Evolutionary conservation across 345 rosid genomes (phyloP), one percentile per base, ranked within the genome.

Genomic region (Eucalyptus decipiens): DNA sequence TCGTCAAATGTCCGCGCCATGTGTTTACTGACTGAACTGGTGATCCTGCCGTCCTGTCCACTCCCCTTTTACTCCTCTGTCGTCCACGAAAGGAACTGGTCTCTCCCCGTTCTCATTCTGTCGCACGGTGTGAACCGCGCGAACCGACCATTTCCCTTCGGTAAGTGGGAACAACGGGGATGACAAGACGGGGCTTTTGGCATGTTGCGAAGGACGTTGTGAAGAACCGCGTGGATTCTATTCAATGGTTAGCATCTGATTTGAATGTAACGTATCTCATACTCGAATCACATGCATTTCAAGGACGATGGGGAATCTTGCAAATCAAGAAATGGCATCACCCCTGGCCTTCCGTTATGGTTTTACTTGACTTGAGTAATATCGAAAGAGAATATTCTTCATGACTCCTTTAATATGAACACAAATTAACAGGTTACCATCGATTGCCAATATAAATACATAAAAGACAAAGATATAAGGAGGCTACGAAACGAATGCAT

Each of bases 381-480:
- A 7, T 21, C 2, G 0, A 72, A 72, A 19, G 81, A 72, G 6
- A 37, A 72, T 72, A 52, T 21, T 26, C 43, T 69, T 34, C 24
- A 5, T 18, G 81, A 37, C 80, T 34, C 81, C 5, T 34, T 72
- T 9, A 34, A 11, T 34, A 18, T 37, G 43, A 72, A 34, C 14
- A 18, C 11, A 37, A 19, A 3, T 1, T 1, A 23, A 72, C 4
- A 72, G 45, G 7, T 69, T 69, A 19, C 24, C 80, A 69, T 34
- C 0, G 4, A 40, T 34, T 10, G 3, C 28, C 2, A 0, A 19
- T 37, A 72, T 37, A 37, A 19, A 72, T 12, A 37, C 43, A 37
- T 11, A 19, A 8, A 72, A 72, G 28, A 37, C 23, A 19, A 4
- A 34, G 14, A 72, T 10, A 37, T 72, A 10, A 21, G 26, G 26